Conservation (phyloP, 2,329 filamentous ascomycete genomes). For the Claviceps arundinis region DNA sequence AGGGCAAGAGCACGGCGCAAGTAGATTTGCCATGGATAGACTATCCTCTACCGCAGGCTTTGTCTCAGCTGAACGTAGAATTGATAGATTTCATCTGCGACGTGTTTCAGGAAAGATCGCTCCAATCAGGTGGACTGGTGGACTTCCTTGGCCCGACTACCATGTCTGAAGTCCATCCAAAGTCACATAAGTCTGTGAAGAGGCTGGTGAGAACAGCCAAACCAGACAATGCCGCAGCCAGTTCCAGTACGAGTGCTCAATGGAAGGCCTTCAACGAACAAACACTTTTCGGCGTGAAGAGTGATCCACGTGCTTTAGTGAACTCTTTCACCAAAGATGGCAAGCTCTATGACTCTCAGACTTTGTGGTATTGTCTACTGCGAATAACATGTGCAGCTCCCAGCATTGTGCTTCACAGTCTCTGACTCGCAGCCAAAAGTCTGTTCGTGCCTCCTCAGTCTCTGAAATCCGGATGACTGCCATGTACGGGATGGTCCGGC, state of each 20-base stretch:
- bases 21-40: slow-evolving; percentile 8
- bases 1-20: slow-evolving; percentile 15
- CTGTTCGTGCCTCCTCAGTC: slow-evolving; percentile 43
- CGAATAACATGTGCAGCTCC: slow-evolving; percentile 44
- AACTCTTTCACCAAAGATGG: slow-evolving; percentile 42
- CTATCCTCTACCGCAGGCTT: slow-evolving; percentile 40
- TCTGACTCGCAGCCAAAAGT: slow-evolving; percentile 47
- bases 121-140: too few relatives aligned
- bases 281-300: slow-evolving; percentile 49
- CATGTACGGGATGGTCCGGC: slow-evolving; percentile 4
- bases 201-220: slow-evolving; percentile 6
- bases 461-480: slow-evolving; percentile 26
- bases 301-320: slow-evolving; percentile 40
- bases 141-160: slow-evolving; percentile 28
- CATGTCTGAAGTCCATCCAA: slow-evolving; percentile 7
- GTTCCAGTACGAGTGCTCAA: slow-evolving; percentile 18
- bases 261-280: slow-evolving; percentile 53
- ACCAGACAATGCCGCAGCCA: background rate
- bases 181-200: slow-evolving; percentile 4
- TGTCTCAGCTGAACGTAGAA: slow-evolving; percentile 39
- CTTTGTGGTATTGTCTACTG: slow-evolving; percentile 49
- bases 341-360: slow-evolving; percentile 44
- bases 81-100: slow-evolving; percentile 48
- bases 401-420: slow-evolving; percentile 46
- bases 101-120: slow-evolving; percentile 40